These are phyloP conservation scores for Boletus bicolor DNA, from an alignment of 768 basidiomycete genomes.

Conservation along the genomic window DNA sequence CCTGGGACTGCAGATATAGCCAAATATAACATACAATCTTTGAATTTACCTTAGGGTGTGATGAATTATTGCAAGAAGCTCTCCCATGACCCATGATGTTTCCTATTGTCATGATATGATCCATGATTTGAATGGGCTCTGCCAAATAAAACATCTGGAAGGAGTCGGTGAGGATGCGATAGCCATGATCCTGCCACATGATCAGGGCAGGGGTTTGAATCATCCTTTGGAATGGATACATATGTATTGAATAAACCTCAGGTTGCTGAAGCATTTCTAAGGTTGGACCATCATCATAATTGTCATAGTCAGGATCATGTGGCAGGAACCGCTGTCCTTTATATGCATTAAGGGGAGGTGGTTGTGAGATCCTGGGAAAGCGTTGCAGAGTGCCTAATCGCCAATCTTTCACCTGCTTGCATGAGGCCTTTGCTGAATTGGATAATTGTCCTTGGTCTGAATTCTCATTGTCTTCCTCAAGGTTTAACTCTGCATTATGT, in stretches of 20 bases:
- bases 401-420: neutral
- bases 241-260: neutral
- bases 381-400: neutral
- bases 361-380: neutral
- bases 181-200: constrained; percentile 13
- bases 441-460: neutral
- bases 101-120: too few relatives aligned
- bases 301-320: neutral
- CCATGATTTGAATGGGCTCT: neutral
- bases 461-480: too few relatives aligned
- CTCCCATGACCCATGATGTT: too few relatives aligned
- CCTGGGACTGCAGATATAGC: too few relatives aligned
- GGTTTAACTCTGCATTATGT: too few relatives aligned
- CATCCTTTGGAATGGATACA: neutral
- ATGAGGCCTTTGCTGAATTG: neutral
- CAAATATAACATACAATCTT: too few relatives aligned
- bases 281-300: constrained; percentile 8
- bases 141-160: constrained; percentile 10
- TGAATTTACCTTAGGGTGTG: too few relatives aligned
- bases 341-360: neutral
- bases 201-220: neutral
- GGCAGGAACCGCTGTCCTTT: neutral
- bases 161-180: neutral
- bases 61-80: too few relatives aligned
- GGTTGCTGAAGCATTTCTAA: constrained; percentile 9